Evolutionary conservation across 805 yeast species (phyloP), one percentile per base, ranked within the genome.

Genomic region (Scheffersomyces stipitis): DNA sequence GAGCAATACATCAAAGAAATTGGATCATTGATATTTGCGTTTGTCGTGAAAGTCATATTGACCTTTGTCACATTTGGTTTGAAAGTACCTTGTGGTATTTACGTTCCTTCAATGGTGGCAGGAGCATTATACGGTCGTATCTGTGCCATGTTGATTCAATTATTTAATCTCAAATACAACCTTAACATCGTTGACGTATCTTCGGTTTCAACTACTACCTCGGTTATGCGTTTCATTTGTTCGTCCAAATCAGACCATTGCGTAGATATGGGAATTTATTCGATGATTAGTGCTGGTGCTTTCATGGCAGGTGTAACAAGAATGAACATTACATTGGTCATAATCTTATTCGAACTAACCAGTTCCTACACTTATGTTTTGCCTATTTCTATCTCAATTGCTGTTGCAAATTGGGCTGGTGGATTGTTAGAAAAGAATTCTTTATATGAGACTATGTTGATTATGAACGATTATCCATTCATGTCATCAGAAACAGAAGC

Each of bases 61-160:
- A 78, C 83, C 4, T 62, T 71, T 16, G 54, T 78, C 10, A 76
- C 83, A 0, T 76, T 76, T 54, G 84, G 84, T 1, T 52, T 77
- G 34, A 78, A 76, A 45, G 59, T 78, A 2, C 84, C 84, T 1
- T 69, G 77, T 30, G 84, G 84, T 4, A 72, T 79, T 10, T 79
- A 78, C 42, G 80, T 80, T 2, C 85, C 85, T 4, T 72, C 81
- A 1, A 78, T 79, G 84, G 79, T 76, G 1, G 64, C 73, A 15
- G 85, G 85, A 0, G 82, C 83, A 2, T 54, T 80, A 18, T 78
- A 75, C 57, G 83, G 83, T 2, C 51, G 82, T 8, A 46, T 71
- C 1, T 61, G 75, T 39, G 77, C 78, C 1, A 64, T 73, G 55
- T 23, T 51, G 3, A 48, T 75, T 13, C 72, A 75, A 36, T 67